phyloP scores from a whole-genome alignment of 441 rosid genomes.

The Viola pubescens region DNA sequence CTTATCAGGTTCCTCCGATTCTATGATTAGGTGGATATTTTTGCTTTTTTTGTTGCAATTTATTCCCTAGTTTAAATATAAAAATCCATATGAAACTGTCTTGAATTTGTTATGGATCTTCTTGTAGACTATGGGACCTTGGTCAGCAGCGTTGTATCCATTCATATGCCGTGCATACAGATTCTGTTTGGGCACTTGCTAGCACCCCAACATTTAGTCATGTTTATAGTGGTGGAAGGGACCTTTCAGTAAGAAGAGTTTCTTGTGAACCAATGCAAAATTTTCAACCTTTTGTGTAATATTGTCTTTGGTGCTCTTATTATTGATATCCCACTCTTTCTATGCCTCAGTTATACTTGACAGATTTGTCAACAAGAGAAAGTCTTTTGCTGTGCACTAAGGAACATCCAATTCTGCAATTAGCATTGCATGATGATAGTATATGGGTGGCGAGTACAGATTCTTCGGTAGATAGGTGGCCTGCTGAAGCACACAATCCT shows the following conservation, averaged over 20 bases:
- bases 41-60: neutral
- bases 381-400: constrained; percentile 82
- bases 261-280: constrained; percentile 1
- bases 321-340: constrained; percentile 17
- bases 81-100: constrained; percentile 11
- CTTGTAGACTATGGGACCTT: constrained; percentile 90
- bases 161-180: constrained; percentile 99
- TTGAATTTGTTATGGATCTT: constrained; percentile 20
- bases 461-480: constrained; percentile 91
- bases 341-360: constrained; percentile 75
- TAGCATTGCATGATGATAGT: constrained; percentile 85
- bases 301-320: constrained; percentile 9
- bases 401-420: constrained; percentile 83
- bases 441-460: constrained; percentile 95
- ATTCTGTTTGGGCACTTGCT: constrained; percentile 99
- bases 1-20: constrained; percentile 98
- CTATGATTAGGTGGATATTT: constrained; percentile 81
- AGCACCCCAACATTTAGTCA: constrained; percentile 90
- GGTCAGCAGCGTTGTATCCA: constrained; percentile 99
- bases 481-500: constrained; percentile 86
- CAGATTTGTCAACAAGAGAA: constrained; percentile 94
- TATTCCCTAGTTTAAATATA: neutral
- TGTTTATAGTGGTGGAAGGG: constrained; percentile 99
- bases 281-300: neutral
- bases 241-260: constrained; percentile 73